These are phyloP conservation scores for Allantophomopsis cytisporea DNA, from an alignment of 2,329 filamentous ascomycete genomes.

Conservation along the genomic window DNA sequence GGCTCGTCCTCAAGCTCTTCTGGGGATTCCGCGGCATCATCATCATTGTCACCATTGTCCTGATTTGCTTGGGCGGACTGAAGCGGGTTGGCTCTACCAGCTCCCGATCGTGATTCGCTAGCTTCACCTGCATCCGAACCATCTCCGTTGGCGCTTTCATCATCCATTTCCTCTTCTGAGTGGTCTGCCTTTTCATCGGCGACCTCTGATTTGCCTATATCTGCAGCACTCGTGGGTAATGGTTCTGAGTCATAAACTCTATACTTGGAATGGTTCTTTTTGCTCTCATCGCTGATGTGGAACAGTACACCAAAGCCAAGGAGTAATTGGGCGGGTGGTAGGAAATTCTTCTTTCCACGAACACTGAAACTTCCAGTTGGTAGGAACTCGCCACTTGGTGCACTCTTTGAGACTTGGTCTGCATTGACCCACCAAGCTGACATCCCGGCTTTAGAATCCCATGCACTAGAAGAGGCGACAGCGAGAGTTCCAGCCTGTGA, in stretches of 20 bases:
- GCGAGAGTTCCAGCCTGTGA: slow-evolving; percentile 79
- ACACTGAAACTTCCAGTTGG: slow-evolving; percentile 68
- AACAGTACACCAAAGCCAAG: slow-evolving; percentile 84
- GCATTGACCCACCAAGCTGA: slow-evolving; percentile 91
- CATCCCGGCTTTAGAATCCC: slow-evolving; percentile 95
- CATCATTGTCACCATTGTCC: not conserved
- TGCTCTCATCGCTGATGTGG: slow-evolving; percentile 78
- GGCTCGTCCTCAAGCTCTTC: slow-evolving; percentile 12
- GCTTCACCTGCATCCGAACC: not conserved
- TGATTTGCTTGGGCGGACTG: slow-evolving; percentile 1
- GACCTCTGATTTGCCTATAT: not conserved
- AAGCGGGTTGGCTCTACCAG: not conserved
- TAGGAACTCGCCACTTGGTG: slow-evolving; percentile 67
- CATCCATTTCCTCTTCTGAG: not conserved
- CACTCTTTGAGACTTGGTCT: slow-evolving; percentile 81
- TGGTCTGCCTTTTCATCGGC: not conserved
- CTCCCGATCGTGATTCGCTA: not conserved
- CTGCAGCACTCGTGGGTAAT: not conserved
- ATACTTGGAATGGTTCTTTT: slow-evolving; percentile 67
- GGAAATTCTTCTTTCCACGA: slow-evolving; percentile 76
- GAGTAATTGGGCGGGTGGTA: slow-evolving; percentile 76
- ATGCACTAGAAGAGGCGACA: slow-evolving; percentile 77
- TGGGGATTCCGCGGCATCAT: not conserved
- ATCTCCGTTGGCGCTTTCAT: not conserved
- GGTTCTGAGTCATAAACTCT: slow-evolving; percentile 30